phyloP scores from a whole-genome alignment of 305 asterid genomes.

The Fraxinus floribunda region DNA sequence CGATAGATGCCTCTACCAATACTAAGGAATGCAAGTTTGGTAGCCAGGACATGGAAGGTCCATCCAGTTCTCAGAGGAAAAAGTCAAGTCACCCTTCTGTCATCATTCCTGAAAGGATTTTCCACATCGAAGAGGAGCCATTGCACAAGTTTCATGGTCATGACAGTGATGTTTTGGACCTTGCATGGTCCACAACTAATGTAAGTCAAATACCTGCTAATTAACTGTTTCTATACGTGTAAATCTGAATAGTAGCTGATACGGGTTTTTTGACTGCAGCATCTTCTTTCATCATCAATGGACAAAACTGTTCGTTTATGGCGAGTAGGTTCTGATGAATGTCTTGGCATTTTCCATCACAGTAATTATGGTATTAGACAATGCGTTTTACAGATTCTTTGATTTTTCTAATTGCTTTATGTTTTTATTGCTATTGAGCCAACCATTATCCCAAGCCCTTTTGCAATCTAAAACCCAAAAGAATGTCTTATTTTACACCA shows the following conservation, averaged over 20 bases:
- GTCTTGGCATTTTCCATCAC: constrained; percentile 66
- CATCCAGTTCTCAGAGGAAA: constrained; percentile 17
- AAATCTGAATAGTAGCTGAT: neutral
- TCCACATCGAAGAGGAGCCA: constrained; percentile 58
- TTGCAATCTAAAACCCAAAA: neutral
- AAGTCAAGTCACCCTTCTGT: constrained; percentile 33
- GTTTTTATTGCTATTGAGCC: neutral
- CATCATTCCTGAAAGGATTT: constrained; percentile 53
- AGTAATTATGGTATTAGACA: constrained; percentile 52
- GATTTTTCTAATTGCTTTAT: neutral
- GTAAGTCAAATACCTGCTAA: constrained; percentile 41
- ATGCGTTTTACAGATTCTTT: neutral
- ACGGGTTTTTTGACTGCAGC: constrained; percentile 44
- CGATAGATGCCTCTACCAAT: constrained; percentile 29
- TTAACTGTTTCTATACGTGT: neutral
- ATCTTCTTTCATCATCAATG: constrained; percentile 64
- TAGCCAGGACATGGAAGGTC: constrained; percentile 14
- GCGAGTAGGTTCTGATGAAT: constrained; percentile 54
- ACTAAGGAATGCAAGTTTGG: constrained; percentile 23
- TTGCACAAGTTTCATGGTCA: constrained; percentile 62
- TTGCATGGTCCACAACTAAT: constrained; percentile 82
- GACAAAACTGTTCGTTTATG: constrained; percentile 74
- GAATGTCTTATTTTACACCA: neutral
- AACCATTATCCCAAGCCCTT: neutral
- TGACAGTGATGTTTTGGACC: constrained; percentile 51